Base-by-base conservation (phyloP, 768 basidiomycete species). In the Termitomyces heimii region DNA sequence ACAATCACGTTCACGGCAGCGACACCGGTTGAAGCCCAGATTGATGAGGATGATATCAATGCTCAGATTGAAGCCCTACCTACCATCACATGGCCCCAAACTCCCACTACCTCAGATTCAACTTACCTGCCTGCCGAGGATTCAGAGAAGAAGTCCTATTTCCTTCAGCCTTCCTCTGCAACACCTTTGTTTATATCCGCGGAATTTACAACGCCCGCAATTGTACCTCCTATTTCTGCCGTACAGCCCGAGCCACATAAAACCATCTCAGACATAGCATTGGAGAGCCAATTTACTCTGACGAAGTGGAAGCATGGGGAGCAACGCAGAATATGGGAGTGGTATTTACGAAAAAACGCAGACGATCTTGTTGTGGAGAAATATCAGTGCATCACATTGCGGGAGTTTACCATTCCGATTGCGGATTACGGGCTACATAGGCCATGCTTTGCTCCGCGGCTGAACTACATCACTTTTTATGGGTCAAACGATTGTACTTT, bases 401-500 rank as follows among this genome's bases (percentile, higher is more conserved):
- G 87, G 73, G 85, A 88, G 64, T 90, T 86, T 65, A 87, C 83
- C 26, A 79, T 94, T n/a, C 92, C 89, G 8, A 82, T 82, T 31
- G 78, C 81, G 35, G 86, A 87, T 55, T 78, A 84, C 61, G 85
- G 83, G 4, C 73, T 75, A 16, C 84, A 85, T 65, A 85, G 87
- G 7, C 79, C 89, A 4, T 94, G 92, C 66, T 89, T 89, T 61
- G 83, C 86, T 4, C 93, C 95, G 0, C 69, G 75, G 39, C 67
- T 95, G 49, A 77, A 80, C 22, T 86, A 88, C 60, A 82, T 91
- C 73, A 85, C 83, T 16, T 98, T 94, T 70, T 99, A 99, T 66
- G 89, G 93, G 47, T 87, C 92, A 62, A 94, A 94, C 57, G 94
- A 97, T 67, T 84, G 82, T 67, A 95, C 97, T 0, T 81, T 99